Evolutionary conservation across 345 rosid species (phyloP).

Genomic region (Limnanthes douglasii): DNA sequence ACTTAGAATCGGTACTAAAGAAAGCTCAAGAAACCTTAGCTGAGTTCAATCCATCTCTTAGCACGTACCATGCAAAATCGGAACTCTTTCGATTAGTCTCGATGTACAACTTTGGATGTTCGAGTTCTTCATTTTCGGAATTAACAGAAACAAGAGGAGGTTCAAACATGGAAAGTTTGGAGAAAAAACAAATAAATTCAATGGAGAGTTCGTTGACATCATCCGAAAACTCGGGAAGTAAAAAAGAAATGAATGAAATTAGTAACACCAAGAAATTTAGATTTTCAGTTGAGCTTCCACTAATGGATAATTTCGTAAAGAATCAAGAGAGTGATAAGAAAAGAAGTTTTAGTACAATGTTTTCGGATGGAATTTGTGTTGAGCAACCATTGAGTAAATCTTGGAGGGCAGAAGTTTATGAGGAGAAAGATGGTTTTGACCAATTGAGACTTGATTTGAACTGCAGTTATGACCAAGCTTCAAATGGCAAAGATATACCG

Average conservation of each 20-base stretch:
- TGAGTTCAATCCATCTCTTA: slow-evolving; percentile 46
- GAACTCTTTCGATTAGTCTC: slow-evolving; percentile 63
- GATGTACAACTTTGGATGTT: slow-evolving; percentile 42
- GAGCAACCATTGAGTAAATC: slow-evolving; percentile 29
- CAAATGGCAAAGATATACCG: too few relatives aligned
- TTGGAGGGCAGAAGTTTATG: slow-evolving; percentile 8
- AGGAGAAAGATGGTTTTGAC: slow-evolving; percentile 13
- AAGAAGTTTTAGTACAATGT: slow-evolving; percentile 23
- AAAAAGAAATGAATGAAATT: slow-evolving; percentile 19
- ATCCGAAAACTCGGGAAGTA: slow-evolving; percentile 52
- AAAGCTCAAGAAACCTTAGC: slow-evolving; percentile 90
- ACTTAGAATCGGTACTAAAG: slow-evolving; percentile 60
- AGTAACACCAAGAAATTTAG: slow-evolving; percentile 9
- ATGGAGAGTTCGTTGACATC: slow-evolving; percentile 84
- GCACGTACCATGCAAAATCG: slow-evolving; percentile 51
- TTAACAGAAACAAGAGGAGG: slow-evolving; percentile 17
- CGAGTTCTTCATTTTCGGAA: slow-evolving; percentile 42
- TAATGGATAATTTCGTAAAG: slow-evolving; percentile 38
- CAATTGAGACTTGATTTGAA: slow-evolving; percentile 21
- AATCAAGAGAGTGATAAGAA: slow-evolving; percentile 25
- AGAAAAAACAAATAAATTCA: slow-evolving; percentile 19
- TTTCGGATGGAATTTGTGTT: slow-evolving; percentile 16
- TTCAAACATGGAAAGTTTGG: slow-evolving; percentile 9
- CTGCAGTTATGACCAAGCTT: too few relatives aligned
- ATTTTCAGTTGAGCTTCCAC: slow-evolving; percentile 32